Percentiles rank a stretch among this genome's conserved stretches.
Conservation (phyloP, 2,329 filamentous ascomycete genomes). For the Ceratocystis papillata region DNA sequence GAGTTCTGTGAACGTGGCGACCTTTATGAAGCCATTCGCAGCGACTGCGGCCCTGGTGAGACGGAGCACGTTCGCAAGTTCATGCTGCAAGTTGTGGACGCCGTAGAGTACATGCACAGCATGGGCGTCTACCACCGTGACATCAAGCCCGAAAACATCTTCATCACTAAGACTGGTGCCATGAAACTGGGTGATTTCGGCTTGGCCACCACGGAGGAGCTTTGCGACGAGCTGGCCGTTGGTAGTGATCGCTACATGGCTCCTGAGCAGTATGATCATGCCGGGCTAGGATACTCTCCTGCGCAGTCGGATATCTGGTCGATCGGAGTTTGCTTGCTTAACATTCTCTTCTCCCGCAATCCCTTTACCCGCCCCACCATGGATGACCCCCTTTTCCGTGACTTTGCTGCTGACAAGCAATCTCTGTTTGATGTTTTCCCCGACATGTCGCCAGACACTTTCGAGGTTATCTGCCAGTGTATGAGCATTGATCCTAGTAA, state of each 20-base stretch:
- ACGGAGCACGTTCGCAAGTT: conserved; percentile 95
- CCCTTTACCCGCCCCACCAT: conserved; percentile 85
- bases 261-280: conserved; percentile 91
- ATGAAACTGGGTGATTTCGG: conserved; percentile 98
- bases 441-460: conserved; percentile 96
- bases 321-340: conserved; percentile 89
- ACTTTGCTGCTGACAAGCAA: conserved; percentile 88
- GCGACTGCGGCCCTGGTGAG: conserved; percentile 75
- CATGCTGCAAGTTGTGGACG: conserved; percentile 87
- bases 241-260: conserved; percentile 99
- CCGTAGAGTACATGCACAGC: conserved; percentile 79
- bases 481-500: conserved; percentile 84
- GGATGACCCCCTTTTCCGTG: conserved; percentile 83
- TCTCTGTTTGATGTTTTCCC: conserved; percentile 97
- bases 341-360: conserved; percentile 93
- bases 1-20: conserved; percentile 95
- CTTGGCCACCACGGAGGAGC: conserved; percentile 75
- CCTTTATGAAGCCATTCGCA: conserved; percentile 91
- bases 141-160: conserved; percentile 99
- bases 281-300: conserved; percentile 77
- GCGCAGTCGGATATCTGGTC: conserved; percentile 94
- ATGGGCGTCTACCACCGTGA: conserved; percentile 92
- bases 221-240: conserved; percentile 86
- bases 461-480: conserved; percentile 81
- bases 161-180: conserved; percentile 70